Evolutionary conservation across 2,329 filamentous ascomycete genomes (phyloP), one percentile per base, ranked within the genome.

Genomic region (Cladophialophora exuberans): DNA sequence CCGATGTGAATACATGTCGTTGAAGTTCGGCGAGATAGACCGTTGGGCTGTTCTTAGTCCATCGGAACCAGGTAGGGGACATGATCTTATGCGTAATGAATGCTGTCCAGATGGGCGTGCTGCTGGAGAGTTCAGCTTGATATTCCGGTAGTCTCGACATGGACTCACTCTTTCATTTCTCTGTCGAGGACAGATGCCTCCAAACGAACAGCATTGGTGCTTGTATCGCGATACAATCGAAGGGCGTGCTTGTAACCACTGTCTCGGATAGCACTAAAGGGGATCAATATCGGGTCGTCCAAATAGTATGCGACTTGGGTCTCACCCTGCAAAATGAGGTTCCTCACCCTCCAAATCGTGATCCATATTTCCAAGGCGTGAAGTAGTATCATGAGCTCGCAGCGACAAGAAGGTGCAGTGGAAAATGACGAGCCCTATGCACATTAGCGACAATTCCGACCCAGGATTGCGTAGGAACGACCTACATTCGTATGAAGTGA

Each of bases 41-140:
- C 1, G 74, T 73, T 33, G 71, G 74, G 9, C 67, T 69, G 23
- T 57, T 52, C 31, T 54, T 53, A 13, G 47, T 13, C 36, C 51
- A 56, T 35, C 73, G 73, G 54, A 80, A 72, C 80, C 81, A 84
- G 28, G 69, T 70, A 4, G 68, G 72, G 47, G 73, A 70, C 23
- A 69, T 68, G 28, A 81, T 68, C 51, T 78, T 74, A 20, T 75
- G 68, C 1, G 77, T 79, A 17, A 83, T 72, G 57, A 83, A 83
- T 0, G 79, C 79, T 2, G 82, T 86, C 83, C 83, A 86, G 52
- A 85, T 79, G 0, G 83, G 83, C 2, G 80, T 78, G 17, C 76
- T 77, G n/a, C 61, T 42, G 42, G 44, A 30, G 52, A 45, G 39
- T 36, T 43, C 17, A 60, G 10, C 50, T 25, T 41, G 26, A 18